A percentile compares a stretch with the other conserved stretches of the same genome.
Evolutionary conservation across 1,284 basidiomycete species (phyloP).

Genomic region (Ceratobasidium sp.): DNA sequence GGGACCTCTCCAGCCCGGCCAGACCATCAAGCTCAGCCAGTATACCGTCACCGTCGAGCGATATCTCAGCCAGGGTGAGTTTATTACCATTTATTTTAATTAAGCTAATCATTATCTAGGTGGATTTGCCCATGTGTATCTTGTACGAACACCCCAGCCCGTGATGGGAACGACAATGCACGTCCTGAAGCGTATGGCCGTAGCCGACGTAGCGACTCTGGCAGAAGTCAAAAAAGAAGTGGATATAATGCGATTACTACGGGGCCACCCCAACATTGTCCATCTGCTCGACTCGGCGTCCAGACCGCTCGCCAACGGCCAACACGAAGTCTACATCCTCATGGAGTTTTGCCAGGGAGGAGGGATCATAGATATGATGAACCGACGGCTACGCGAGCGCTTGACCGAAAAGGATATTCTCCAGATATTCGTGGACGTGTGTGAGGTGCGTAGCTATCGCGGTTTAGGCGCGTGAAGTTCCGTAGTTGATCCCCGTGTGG

Average conservation of each 20-base stretch:
- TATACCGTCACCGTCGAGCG: conserved; percentile 88
- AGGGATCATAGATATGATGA: conserved; percentile 99
- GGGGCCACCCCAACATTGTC: conserved; percentile 93
- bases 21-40: conserved; percentile 91
- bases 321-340: conserved; percentile 97
- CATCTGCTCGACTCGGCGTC: conserved; percentile 95
- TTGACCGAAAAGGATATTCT: conserved; percentile 96
- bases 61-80: conserved; percentile 91
- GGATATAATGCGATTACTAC: conserved; percentile 93
- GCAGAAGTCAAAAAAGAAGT: conserved; percentile 98
- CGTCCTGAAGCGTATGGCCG: conserved; percentile 97
- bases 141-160: conserved; percentile 88
- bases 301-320: conserved; percentile 83
- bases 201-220: conserved; percentile 90
- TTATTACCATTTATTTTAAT: conserved; percentile 30
- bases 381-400: conserved; percentile 92
- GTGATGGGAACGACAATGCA: conserved; percentile 93
- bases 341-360: conserved; percentile 98
- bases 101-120: conserved; percentile 65
- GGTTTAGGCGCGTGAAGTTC: conserved; percentile 53
- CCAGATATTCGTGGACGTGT: conserved; percentile 96
- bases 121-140: conserved; percentile 98
- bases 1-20: conserved; percentile 72
- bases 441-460: conserved; percentile 67
- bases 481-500: conserved; percentile 1